Percentiles rank a stretch among this genome's conserved stretches.
These are phyloP conservation scores for Lachnellula arida DNA, from an alignment of 2,329 filamentous ascomycete genomes.

Conservation along the genomic window DNA sequence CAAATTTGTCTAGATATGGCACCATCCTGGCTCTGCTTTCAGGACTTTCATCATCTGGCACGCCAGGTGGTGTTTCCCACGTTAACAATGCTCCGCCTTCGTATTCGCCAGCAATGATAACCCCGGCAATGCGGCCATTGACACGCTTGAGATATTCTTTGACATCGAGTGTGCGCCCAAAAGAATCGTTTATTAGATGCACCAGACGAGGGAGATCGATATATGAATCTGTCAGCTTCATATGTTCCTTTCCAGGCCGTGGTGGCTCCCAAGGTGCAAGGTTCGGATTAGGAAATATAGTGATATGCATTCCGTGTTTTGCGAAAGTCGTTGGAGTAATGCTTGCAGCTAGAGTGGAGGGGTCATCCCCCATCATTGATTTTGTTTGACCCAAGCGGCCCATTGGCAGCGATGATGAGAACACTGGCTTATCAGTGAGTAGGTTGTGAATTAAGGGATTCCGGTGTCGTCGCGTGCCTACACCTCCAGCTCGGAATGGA, in stretches of 20 bases:
- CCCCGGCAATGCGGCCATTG: slow-evolving; percentile 73
- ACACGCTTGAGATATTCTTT: slow-evolving; percentile 79
- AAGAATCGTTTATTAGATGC: slow-evolving; percentile 89
- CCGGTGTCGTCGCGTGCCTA: slow-evolving; percentile 51
- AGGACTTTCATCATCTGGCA: slow-evolving; percentile 49
- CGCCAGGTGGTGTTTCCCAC: slow-evolving; percentile 73
- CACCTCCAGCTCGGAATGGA: slow-evolving; percentile 30
- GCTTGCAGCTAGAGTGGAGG: slow-evolving; percentile 31
- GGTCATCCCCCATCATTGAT: slow-evolving; percentile 11
- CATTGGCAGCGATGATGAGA: slow-evolving; percentile 83
- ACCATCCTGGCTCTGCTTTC: slow-evolving; percentile 60
- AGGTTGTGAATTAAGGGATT: slow-evolving; percentile 96
- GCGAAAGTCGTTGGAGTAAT: slow-evolving; percentile 68
- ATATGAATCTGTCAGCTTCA: slow-evolving; percentile 71
- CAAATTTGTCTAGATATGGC: slow-evolving; percentile 96
- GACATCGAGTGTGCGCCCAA: slow-evolving; percentile 77
- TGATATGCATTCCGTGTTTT: slow-evolving; percentile 86
- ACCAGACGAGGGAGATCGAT: slow-evolving; percentile 82
- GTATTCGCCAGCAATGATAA: slow-evolving; percentile 95
- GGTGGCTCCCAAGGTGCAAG: slow-evolving; percentile 64
- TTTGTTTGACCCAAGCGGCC: slow-evolving; percentile 47
- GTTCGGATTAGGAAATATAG: slow-evolving; percentile 70
- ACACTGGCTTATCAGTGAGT: slow-evolving; percentile 87
- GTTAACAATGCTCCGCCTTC: slow-evolving; percentile 93
- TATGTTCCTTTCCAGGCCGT: slow-evolving; percentile 49